Percentiles rank a stretch among this genome's conserved stretches.
Conservation (phyloP, 2,329 filamentous ascomycete genomes). For the Exophiala sp. region DNA sequence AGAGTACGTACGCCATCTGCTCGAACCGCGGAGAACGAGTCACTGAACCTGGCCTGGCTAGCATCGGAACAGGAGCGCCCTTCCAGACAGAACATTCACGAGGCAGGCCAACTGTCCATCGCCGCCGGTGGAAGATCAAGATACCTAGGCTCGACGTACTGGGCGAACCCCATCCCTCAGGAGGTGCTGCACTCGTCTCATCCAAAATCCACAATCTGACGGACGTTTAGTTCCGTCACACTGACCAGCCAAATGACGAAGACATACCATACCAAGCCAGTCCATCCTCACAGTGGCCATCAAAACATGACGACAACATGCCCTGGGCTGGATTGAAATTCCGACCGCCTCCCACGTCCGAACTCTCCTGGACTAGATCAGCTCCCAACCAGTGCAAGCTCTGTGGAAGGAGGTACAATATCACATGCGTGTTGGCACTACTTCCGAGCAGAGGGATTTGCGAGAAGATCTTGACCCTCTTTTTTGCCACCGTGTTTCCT, state of each 20-base stretch:
- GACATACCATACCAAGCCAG: too few relatives aligned
- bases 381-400: slow-evolving; percentile 16
- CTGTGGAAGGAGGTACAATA: slow-evolving; percentile 21
- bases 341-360: slow-evolving; percentile 10
- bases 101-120: slow-evolving; percentile 6
- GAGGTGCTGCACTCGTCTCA: slow-evolving; percentile 20
- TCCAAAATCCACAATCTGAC: neutral
- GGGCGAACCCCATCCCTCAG: slow-evolving; percentile 22
- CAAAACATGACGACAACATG: neutral
- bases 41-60: too few relatives aligned
- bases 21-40: too few relatives aligned
- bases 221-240: slow-evolving; percentile 1
- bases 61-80: too few relatives aligned
- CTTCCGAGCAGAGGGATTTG: slow-evolving; percentile 18
- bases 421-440: slow-evolving; percentile 20
- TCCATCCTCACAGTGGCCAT: slow-evolving; percentile 10
- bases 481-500: slow-evolving; percentile 24
- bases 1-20: too few relatives aligned
- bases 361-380: slow-evolving; percentile 10
- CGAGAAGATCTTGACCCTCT: slow-evolving; percentile 19
- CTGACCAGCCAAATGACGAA: too few relatives aligned
- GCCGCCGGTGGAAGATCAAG: slow-evolving; percentile 17
- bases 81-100: too few relatives aligned
- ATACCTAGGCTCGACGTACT: slow-evolving; percentile 21
- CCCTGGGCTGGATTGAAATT: slow-evolving; percentile 11